These are phyloP conservation scores for Paulownia fortunei DNA, from an alignment of 257 asterid species.

Conservation along the genomic window DNA sequence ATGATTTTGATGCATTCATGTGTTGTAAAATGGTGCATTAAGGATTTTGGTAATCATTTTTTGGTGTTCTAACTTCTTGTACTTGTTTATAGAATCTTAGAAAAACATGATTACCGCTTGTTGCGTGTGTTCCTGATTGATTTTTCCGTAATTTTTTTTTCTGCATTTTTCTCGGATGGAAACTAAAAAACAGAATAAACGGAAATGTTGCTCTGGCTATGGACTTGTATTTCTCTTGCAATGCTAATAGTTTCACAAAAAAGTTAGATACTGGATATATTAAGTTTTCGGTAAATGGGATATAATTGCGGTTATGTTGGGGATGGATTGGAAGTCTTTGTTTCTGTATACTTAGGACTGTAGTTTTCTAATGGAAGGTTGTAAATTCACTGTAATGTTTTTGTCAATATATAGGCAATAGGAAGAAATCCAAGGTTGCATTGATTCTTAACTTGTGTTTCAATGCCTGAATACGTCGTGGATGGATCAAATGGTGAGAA, in stretches of 20 bases:
- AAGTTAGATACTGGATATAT: not conserved
- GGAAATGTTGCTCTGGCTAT: not conserved
- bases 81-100: not conserved
- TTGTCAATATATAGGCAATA: constrained; percentile 6
- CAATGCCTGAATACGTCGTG: constrained; percentile 52
- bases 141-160: not conserved
- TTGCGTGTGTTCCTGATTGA: not conserved
- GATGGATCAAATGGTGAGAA: constrained; percentile 43
- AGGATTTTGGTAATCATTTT: not conserved
- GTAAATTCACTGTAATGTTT: not conserved
- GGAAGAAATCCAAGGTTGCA: not conserved
- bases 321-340: no score
- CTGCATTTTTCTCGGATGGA: not conserved
- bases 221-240: constrained; percentile 6
- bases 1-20: constrained; percentile 1
- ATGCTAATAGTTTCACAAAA: not conserved
- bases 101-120: not conserved
- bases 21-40: not conserved
- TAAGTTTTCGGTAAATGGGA: not conserved
- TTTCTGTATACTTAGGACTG: no score
- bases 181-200: not conserved
- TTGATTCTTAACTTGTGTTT: constrained; percentile 12
- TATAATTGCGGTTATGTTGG: not conserved
- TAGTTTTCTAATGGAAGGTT: no score
- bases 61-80: not conserved